These are phyloP conservation scores for Lasiodiplodia sp. DNA, from an alignment of 2,329 filamentous ascomycete species.

Conservation along the genomic window DNA sequence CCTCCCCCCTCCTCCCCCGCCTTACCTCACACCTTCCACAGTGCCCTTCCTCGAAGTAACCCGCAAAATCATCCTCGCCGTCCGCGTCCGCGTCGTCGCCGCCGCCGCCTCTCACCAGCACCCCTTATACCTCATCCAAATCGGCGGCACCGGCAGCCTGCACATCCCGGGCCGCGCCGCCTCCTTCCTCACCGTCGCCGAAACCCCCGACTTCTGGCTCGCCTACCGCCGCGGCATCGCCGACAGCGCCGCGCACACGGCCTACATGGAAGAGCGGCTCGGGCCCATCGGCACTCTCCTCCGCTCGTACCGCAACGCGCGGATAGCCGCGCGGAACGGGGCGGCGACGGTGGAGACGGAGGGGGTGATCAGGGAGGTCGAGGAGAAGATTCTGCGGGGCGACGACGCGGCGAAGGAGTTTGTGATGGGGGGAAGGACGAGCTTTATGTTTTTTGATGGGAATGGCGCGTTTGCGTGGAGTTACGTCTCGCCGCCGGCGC, in stretches of 20 bases:
- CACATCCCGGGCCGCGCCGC: conserved; percentile 37
- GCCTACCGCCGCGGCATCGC: conserved; percentile 45
- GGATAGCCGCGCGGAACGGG: conserved; percentile 35
- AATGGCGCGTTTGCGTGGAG: conserved; percentile 44
- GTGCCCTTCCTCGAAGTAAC: conserved; percentile 46
- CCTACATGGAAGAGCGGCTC: conserved; percentile 45
- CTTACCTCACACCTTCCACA: conserved; percentile 24
- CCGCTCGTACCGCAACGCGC: conserved; percentile 40
- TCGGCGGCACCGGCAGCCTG: conserved; percentile 45
- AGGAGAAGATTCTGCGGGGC: conserved; percentile 36
- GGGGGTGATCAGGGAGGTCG: conserved; percentile 12
- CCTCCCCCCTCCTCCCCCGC: background rate
- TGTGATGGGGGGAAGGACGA: conserved; percentile 44
- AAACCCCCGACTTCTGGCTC: conserved; percentile 45
- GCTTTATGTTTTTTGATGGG: conserved; percentile 47
- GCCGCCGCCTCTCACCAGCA: conserved; percentile 30
- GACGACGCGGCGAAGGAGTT: conserved; percentile 41
- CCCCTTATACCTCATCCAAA: conserved; percentile 43
- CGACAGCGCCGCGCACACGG: conserved; percentile 43
- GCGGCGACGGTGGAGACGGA: conserved; percentile 25
- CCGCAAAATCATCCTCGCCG: conserved; percentile 44
- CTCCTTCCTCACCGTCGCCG: conserved; percentile 35
- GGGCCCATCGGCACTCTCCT: conserved; percentile 40
- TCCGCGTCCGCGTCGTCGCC: too few species aligned
- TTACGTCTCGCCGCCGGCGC: conserved; percentile 43